Evolutionary conservation across 176 grass and related monocot genomes (phyloP), one percentile per base, ranked within the genome.

Genomic region (maize (Zea mays)): DNA sequence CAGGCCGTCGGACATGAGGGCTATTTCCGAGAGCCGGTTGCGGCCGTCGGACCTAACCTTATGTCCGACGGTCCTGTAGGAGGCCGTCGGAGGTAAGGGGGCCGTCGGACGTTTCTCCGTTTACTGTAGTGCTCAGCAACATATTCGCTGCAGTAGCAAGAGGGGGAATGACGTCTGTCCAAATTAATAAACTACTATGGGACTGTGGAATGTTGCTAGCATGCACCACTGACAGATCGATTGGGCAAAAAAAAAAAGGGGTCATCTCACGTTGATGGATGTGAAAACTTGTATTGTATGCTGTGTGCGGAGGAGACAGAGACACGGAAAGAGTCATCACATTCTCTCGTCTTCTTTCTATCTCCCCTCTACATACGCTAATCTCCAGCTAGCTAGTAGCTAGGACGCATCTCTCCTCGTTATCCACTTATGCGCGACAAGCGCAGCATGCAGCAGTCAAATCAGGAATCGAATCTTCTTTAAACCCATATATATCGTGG

Each of bases 161-260:
- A 55, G 43, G 11, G 36, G 48, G 19, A 46, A 62, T 56, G 56
- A 67, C 13, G 40, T 38, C 3, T 57, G 16, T 67, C 73, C 65
- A 66, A 75, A 78, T 82, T 73, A 75, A 78, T 82, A 78, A 82
- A 77, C 64, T 77, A 77, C 64, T 77, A 82, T 49, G 73, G 48
- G 60, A 65, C 76, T 75, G 49, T 47, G 71, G 64, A 81, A 72
- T 82, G 79, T 87, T 82, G 79, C 73, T 72, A 60, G 16, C 67
- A 72, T 27, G 27, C 27, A 27, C 47, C 65, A 78, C 46, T 36
- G 59, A 65, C 67, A 72, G 57, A 65, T 15, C 52, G 38, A 63
- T 27, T 43, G 19, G 67, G 27, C 27, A 27, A 27, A 27, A 27
- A 1, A 38, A 38, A 51, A 64, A 27, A 63, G 67, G 67, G 50